A percentile compares a stretch with the other conserved stretches of the same genome.
Conservation (phyloP, 306 rosid species). For the Clitoria ternatea region DNA sequence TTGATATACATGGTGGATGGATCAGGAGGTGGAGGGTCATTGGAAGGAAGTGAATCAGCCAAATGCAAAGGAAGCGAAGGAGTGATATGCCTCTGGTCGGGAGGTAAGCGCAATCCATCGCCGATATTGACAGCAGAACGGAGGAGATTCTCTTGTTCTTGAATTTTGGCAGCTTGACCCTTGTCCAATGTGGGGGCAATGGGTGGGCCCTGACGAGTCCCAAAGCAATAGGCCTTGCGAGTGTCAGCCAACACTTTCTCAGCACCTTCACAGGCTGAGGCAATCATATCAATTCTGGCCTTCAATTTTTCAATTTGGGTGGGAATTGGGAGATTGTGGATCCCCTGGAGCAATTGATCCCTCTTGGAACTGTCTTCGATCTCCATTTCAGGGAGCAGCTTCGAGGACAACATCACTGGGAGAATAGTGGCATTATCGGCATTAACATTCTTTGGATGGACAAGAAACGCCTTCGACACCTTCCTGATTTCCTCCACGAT, state of each 20-base stretch:
- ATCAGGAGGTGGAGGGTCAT: slow-evolving; percentile 63
- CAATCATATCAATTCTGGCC: slow-evolving; percentile 87
- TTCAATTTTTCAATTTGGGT: slow-evolving; percentile 76
- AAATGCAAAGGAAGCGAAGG: slow-evolving; percentile 84
- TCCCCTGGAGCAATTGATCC: slow-evolving; percentile 75
- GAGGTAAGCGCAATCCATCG: slow-evolving; percentile 67
- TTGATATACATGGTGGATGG: slow-evolving; percentile 55
- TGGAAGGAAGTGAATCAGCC: slow-evolving; percentile 57
- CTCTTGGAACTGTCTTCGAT: slow-evolving; percentile 65
- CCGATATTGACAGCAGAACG: slow-evolving; percentile 86
- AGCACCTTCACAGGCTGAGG: slow-evolving; percentile 90
- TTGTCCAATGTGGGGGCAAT: slow-evolving; percentile 82
- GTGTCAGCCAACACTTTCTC: slow-evolving; percentile 92
- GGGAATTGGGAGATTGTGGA: slow-evolving; percentile 74
- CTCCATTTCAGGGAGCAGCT: slow-evolving; percentile 93
- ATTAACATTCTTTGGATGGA: slow-evolving; percentile 82
- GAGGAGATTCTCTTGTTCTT: slow-evolving; percentile 84
- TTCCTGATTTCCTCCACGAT: slow-evolving; percentile 88
- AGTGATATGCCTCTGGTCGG: slow-evolving; percentile 73
- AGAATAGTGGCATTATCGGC: slow-evolving; percentile 75
- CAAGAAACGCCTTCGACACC: slow-evolving; percentile 80
- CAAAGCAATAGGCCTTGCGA: slow-evolving; percentile 85
- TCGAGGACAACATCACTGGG: slow-evolving; percentile 86
- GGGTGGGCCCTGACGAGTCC: slow-evolving; percentile 79
- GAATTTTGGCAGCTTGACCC: slow-evolving; percentile 94